These are phyloP conservation scores for Heimioporus sp. DNA, from an alignment of 768 basidiomycete genomes.

Conservation along the genomic window DNA sequence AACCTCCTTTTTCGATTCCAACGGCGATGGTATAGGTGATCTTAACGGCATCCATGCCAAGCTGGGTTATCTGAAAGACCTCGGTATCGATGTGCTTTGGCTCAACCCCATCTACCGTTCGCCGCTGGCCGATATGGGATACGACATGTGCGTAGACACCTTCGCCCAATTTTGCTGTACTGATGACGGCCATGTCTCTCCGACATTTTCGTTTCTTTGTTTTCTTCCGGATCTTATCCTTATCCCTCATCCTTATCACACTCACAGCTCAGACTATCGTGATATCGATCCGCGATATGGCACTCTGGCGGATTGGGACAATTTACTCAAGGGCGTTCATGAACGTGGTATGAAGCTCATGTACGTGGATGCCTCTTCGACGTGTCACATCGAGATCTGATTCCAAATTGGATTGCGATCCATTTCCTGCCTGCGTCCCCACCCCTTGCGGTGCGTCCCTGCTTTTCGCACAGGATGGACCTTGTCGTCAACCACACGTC, in stretches of 20 bases:
- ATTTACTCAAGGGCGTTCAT: conserved; percentile 51
- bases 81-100: conserved; percentile 71
- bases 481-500: conserved; percentile 76
- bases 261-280: conserved; percentile 58
- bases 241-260: conserved; percentile 3
- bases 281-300: conserved; percentile 66
- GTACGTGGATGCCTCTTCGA: conserved; percentile 33
- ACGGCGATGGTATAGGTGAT: conserved; percentile 69
- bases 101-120: conserved; percentile 59
- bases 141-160: conserved; percentile 53
- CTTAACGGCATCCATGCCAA: conserved; percentile 63
- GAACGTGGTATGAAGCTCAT: conserved; percentile 68
- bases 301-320: conserved; percentile 59
- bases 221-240: conserved; percentile 12
- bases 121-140: conserved; percentile 72
- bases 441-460: conserved; percentile 7
- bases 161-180: neutral
- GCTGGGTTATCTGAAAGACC: conserved; percentile 64
- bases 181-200: neutral
- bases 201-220: neutral
- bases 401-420: neutral
- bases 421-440: neutral
- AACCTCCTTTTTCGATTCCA: conserved; percentile 68
- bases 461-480: conserved; percentile 54
- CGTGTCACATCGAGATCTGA: conserved; percentile 15